A percentile compares a stretch with the other conserved stretches of the same genome.
Evolutionary conservation across 2,329 filamentous ascomycete genomes (phyloP).

Genomic region (Plenodomus biglobosus): DNA sequence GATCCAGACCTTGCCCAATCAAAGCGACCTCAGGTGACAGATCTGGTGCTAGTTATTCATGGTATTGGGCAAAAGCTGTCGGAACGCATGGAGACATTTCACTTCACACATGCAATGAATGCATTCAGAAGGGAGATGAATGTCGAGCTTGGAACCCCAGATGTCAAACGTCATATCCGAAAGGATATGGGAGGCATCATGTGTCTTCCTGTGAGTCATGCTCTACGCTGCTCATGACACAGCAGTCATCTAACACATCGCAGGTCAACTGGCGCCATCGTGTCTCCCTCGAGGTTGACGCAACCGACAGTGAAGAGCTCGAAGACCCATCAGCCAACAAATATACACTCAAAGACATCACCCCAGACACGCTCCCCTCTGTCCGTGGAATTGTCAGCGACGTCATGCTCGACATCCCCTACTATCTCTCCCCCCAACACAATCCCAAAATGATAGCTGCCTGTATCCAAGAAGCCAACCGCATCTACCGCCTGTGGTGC

Average conservation of each 20-base stretch:
- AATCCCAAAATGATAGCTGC: slow-evolving; percentile 93
- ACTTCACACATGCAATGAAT: slow-evolving; percentile 96
- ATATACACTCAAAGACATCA: slow-evolving; percentile 82
- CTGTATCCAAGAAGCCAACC: slow-evolving; percentile 85
- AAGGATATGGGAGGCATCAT: slow-evolving; percentile 85
- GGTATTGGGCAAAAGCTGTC: slow-evolving; percentile 97
- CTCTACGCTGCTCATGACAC: slow-evolving; percentile 9
- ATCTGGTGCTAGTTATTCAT: slow-evolving; percentile 87
- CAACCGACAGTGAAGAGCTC: slow-evolving; percentile 53
- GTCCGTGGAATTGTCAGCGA: slow-evolving; percentile 92
- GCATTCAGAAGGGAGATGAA: slow-evolving; percentile 84
- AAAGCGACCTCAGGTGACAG: slow-evolving; percentile 73
- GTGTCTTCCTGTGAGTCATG: slow-evolving; percentile 67
- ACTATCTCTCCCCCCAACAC: slow-evolving; percentile 88
- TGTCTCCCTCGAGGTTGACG: slow-evolving; percentile 80
- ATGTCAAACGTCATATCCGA: slow-evolving; percentile 74
- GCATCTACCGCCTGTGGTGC: slow-evolving; percentile 95
- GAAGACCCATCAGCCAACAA: slow-evolving; percentile 62
- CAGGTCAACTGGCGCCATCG: slow-evolving; percentile 86
- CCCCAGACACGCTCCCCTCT: slow-evolving; percentile 83
- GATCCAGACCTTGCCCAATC: slow-evolving; percentile 64
- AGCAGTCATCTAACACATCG: neutral
- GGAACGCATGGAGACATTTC: slow-evolving; percentile 90
- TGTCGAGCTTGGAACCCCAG: slow-evolving; percentile 72
- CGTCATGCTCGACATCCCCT: slow-evolving; percentile 97